Evolutionary conservation across 257 asterid genomes (phyloP), one percentile per base, ranked within the genome.

Genomic region (Misopates orontium): DNA sequence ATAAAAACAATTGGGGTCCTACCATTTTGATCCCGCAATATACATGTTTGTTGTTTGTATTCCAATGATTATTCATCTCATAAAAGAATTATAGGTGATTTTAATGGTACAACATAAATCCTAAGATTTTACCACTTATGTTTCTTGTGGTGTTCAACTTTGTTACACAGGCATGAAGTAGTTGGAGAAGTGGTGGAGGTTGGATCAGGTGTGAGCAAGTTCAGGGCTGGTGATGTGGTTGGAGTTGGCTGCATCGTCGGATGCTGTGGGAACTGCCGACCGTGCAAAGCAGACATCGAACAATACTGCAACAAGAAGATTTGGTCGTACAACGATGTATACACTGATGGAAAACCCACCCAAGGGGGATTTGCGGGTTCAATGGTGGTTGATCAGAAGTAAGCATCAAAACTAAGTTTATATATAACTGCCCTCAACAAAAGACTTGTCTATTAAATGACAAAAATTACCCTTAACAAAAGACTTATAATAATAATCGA

Each of bases 241-340:
- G 98, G 98, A 64, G 95, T 90, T 2, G 98, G 98, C 28, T 73
- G 75, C 66, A 24, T 93, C 13, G 96, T 93, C 1, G 98, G 97
- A 63, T 79, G 91, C 74, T 93, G 98, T 56, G 62, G 83, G 9
- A 75, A 45, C 40, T 93, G 98, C 63, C 81, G 84, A 1, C 80
- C 89, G 1, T 93, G 98, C 85, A 60, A 80, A 1, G 31, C 82
- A 0, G 94, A 87, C 8, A 89, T 87, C 11, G 98, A 93, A 78
- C 98, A 93, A 32, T 93, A 93, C 69, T 93, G 98, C 87, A 82
- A 44, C 80, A 93, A 93, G 84, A 93, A 89, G 75, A 90, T 93
- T 17, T 93, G 98, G 98, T 75, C 96, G 7, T 93, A 83, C 78
- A 93, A 93, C 70, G 98, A 93, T 67, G 92, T 90, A 16, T 90